Evolutionary conservation across 805 yeast species (phyloP).

Genomic region (Komagataella phaffii): DNA sequence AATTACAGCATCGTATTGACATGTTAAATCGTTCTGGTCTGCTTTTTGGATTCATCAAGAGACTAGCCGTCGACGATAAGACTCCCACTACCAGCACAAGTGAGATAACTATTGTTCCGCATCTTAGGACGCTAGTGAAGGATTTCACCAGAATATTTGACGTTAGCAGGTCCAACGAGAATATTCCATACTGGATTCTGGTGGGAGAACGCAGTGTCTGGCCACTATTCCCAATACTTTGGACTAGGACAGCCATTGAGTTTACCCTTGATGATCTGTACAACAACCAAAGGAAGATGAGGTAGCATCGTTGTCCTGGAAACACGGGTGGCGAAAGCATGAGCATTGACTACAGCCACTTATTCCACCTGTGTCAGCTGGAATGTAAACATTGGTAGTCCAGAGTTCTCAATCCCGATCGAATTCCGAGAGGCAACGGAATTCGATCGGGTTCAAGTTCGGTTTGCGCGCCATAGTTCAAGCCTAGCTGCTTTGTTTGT

Average conservation of each 20-base stretch:
- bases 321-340: background rate
- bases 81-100: conserved; percentile 56
- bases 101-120: conserved; percentile 87
- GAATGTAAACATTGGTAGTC: background rate
- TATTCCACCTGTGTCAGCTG: background rate
- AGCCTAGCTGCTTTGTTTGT: background rate
- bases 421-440: background rate
- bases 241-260: conserved; percentile 85
- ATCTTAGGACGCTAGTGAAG: conserved; percentile 50
- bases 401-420: background rate
- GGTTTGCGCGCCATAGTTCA: no score
- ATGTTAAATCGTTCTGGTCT: conserved; percentile 70
- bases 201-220: conserved; percentile 91
- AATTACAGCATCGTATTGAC: conserved; percentile 72
- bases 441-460: background rate
- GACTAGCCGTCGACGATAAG: conserved; percentile 79
- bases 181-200: conserved; percentile 77
- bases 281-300: conserved; percentile 17
- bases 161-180: conserved; percentile 52
- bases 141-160: conserved; percentile 72
- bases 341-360: no score
- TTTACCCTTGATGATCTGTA: conserved; percentile 73
- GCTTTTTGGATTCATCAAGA: conserved; percentile 52
- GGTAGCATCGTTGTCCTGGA: background rate
- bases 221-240: conserved; percentile 76